These are phyloP conservation scores for Penicillium pulvis DNA, from an alignment of 495 filamentous ascomycete genomes.

Conservation along the genomic window DNA sequence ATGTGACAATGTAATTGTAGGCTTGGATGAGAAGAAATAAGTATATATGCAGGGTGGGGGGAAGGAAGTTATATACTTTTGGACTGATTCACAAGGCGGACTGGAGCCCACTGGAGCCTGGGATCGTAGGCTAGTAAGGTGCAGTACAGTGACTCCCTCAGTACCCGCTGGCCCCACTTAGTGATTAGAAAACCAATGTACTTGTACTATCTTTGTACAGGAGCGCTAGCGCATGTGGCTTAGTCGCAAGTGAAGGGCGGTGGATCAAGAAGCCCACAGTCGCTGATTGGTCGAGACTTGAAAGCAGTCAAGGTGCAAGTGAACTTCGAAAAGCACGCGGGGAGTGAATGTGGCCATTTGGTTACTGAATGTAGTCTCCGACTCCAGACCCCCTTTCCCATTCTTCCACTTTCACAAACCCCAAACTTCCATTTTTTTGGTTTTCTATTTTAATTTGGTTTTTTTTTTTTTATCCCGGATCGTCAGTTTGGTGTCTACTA, in stretches of 20 bases:
- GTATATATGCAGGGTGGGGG: constrained; percentile 1
- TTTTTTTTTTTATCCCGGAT: constrained; percentile 1
- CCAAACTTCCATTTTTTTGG: neutral
- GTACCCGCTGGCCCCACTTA: constrained; percentile 4
- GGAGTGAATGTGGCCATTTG: neutral
- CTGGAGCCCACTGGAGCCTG: constrained; percentile 12
- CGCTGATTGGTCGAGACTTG: neutral
- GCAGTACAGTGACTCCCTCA: neutral
- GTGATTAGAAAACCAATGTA: neutral
- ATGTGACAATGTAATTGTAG: neutral
- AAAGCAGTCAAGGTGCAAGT: too few species aligned
- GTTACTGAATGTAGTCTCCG: neutral
- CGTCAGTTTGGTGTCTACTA: neutral
- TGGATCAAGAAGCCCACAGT: neutral
- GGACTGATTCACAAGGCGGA: constrained; percentile 8
- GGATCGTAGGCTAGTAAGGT: neutral
- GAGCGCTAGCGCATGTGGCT: constrained; percentile 19
- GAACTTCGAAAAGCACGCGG: too few species aligned
- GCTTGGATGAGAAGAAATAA: neutral
- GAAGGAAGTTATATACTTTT: constrained; percentile 15
- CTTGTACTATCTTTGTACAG: neutral
- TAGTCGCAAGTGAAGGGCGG: neutral
- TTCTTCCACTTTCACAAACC: neutral
- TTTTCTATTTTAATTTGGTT: constrained; percentile 6
- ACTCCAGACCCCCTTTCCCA: too few species aligned